phyloP scores from a whole-genome alignment of 139 green algal species.

The Eudorina sp. region DNA sequence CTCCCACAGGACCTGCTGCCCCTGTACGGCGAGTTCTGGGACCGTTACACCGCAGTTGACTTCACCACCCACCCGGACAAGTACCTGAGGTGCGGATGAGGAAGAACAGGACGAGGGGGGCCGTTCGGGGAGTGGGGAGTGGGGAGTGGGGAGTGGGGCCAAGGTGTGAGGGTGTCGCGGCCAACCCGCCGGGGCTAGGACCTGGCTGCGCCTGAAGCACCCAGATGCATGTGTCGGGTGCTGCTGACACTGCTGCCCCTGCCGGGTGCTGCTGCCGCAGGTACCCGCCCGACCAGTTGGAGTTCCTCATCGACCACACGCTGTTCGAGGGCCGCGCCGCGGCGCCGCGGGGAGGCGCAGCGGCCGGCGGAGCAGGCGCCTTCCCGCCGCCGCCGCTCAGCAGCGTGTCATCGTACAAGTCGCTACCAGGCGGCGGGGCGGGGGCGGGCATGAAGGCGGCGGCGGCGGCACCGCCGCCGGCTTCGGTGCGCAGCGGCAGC shows the following conservation, averaged over 20 bases:
- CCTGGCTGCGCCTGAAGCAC: no score
- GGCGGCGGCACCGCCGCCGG: background rate
- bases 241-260: no score
- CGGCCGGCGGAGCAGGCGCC: background rate
- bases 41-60: conserved; percentile 54
- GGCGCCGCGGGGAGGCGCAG: background rate
- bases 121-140: no score
- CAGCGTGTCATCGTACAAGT: background rate
- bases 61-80: conserved; percentile 59
- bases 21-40: conserved; percentile 43
- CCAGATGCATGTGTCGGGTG: no score
- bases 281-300: conserved; percentile 37
- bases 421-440: background rate
- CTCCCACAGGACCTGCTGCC: conserved; percentile 27
- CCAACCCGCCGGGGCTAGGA: no score
- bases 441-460: no score
- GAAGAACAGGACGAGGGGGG: no score
- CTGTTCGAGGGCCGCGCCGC: conserved; percentile 39
- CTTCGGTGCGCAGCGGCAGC: background rate
- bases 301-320: conserved; percentile 12
- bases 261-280: background rate
- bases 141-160: no score
- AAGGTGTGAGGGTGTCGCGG: no score
- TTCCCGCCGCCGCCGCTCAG: background rate
- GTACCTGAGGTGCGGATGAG: conserved; percentile 45